Evolutionary conservation across 371 early-diverging fungal species (phyloP), one percentile per base, ranked within the genome.

Genomic region (Blakeslea trispora): DNA sequence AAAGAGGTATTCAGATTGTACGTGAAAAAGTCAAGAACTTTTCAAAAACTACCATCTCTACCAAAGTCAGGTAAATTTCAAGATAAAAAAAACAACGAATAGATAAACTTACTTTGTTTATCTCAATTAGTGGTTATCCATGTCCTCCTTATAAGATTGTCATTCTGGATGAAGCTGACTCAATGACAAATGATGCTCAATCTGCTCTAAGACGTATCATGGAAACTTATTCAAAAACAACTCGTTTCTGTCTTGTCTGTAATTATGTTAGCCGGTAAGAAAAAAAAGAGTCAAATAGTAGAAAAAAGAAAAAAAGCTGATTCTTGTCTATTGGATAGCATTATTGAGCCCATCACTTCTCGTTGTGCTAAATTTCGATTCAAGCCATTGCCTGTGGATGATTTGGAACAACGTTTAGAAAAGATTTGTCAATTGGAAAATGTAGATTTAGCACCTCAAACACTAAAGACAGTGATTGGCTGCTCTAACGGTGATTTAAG

Each of bases 121-220:
- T 2, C 5, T 21, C 51, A n/a, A 35, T 40, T 45, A 61, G 62
- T 31, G 63, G 63, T 37, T 74, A 74, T 55, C 86, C 86, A 24
- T 79, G 77, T 54, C 95, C 96, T 4, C 92, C 93, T 5, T 95
- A 88, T 79, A 99, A 99, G 70, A 87, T 99, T 37, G 86, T 99
- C 44, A 95, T 99, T 64, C 82, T 99, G 55, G 99, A 99, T 69
- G 99, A 99, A 79, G 99, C 98, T 0, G 99, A 99, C 80, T 93
- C 95, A 7, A 94, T 99, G 97, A 99, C 99, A 1, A 74, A 77
- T 3, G 99, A 99, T 73, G 99, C 99, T 0, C 99, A 99, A 69
- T 86, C 95, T 15, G 99, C 99, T 9, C 81, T 99, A 50, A 83
- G 99, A 53, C 81, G 99, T 51, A 97, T 94, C n/a, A 99, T 99